These are phyloP conservation scores for Colletotrichum tropicicola DNA, from an alignment of 2,329 filamentous ascomycete species.

Conservation along the genomic window DNA sequence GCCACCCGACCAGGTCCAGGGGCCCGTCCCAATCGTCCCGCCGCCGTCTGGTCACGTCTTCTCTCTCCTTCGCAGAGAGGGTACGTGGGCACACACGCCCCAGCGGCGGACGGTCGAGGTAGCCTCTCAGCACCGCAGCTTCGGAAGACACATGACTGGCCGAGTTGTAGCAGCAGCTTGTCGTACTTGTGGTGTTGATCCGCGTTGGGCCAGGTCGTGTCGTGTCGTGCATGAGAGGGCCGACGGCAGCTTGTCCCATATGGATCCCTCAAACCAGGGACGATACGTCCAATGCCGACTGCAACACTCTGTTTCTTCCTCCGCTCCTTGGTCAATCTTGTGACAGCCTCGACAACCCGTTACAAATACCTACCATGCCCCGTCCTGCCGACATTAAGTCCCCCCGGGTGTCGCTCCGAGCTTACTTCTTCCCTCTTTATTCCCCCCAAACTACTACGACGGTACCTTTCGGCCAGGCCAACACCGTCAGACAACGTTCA, in stretches of 20 bases:
- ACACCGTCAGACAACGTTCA: too few species aligned
- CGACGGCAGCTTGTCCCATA: conserved; percentile 15
- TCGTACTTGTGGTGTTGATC: conserved; percentile 11
- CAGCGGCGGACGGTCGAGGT: background rate
- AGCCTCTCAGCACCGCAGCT: too few species aligned
- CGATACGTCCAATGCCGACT: conserved; percentile 23
- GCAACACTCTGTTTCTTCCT: conserved; percentile 10
- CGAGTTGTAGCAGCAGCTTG: too few species aligned
- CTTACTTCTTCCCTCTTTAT: background rate
- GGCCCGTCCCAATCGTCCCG: background rate
- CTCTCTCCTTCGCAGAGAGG: background rate
- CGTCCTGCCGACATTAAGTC: background rate
- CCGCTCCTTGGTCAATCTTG: conserved; percentile 17
- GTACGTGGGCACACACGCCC: conserved; percentile 1
- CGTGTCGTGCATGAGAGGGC: conserved; percentile 18
- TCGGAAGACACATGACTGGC: too few species aligned
- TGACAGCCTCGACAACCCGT: conserved; percentile 21
- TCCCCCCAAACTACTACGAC: too few species aligned
- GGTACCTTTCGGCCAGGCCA: too few species aligned
- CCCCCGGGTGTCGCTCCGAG: background rate
- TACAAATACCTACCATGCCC: conserved; percentile 27
- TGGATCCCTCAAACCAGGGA: conserved; percentile 25
- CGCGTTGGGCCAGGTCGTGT: conserved; percentile 13
- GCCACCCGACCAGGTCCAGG: conserved; percentile 10
- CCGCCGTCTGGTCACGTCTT: background rate